phyloP scores from a whole-genome alignment of 2,329 filamentous ascomycete species.

The Aspergillus sp. region DNA sequence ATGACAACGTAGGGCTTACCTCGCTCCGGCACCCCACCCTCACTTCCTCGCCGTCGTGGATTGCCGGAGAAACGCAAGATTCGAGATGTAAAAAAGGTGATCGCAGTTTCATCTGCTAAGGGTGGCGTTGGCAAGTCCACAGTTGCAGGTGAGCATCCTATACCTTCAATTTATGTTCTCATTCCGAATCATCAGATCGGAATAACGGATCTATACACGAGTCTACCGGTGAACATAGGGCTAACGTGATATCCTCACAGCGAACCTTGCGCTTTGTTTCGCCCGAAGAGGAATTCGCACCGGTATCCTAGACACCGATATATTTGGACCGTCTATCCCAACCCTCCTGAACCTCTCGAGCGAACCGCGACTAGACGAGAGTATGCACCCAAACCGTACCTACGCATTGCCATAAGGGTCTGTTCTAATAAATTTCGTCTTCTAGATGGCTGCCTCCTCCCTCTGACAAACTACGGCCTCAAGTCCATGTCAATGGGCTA shows the following conservation, averaged over 20 bases:
- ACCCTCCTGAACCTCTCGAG: slow-evolving; percentile 76
- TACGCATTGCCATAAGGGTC: not conserved
- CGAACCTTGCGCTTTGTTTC: slow-evolving; percentile 79
- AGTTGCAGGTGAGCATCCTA: slow-evolving; percentile 56
- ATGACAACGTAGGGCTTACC: slow-evolving; percentile 64
- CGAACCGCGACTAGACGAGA: slow-evolving; percentile 65
- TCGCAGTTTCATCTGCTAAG: slow-evolving; percentile 95
- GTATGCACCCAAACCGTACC: slow-evolving; percentile 42
- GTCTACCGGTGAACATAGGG: not conserved
- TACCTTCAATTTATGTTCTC: not conserved
- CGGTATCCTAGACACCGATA: slow-evolving; percentile 89
- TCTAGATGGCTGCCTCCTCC: slow-evolving; percentile 57
- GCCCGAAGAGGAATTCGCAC: slow-evolving; percentile 71
- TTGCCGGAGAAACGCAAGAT: slow-evolving; percentile 76
- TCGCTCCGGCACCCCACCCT: slow-evolving; percentile 59
- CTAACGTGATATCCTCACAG: slow-evolving; percentile 18
- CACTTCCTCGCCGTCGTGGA: slow-evolving; percentile 66
- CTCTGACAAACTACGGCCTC: slow-evolving; percentile 86
- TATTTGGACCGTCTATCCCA: slow-evolving; percentile 92
- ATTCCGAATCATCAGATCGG: not conserved
- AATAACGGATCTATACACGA: not conserved
- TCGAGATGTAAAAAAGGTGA: slow-evolving; percentile 75
- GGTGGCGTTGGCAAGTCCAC: slow-evolving; percentile 98
- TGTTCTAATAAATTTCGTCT: not conserved
- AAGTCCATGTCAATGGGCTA: slow-evolving; percentile 99